These are phyloP conservation scores for Aschersonia sp. DNA, from an alignment of 2,329 filamentous ascomycete species.

Conservation along the genomic window DNA sequence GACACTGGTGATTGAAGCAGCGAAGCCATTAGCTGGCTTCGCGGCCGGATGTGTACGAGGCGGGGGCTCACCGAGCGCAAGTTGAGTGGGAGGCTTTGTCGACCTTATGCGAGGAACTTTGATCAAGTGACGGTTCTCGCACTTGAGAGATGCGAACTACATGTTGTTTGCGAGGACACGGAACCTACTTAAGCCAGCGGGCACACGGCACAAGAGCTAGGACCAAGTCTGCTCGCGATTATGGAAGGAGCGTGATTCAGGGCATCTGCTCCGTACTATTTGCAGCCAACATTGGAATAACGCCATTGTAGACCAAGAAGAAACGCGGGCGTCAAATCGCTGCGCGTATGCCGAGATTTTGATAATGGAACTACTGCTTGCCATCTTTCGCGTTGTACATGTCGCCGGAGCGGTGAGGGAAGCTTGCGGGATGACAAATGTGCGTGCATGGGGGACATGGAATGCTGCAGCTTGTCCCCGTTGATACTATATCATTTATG, in stretches of 20 bases:
- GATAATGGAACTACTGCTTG: neutral
- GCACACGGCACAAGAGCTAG: no score
- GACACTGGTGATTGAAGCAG: slow-evolving; percentile 40
- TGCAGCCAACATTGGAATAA: no score
- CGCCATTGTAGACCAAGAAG: no score
- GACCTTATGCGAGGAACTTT: neutral
- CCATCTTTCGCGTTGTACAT: neutral
- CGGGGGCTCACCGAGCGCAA: neutral
- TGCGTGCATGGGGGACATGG: neutral
- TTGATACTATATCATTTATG: neutral
- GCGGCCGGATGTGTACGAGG: neutral
- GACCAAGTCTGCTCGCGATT: no score
- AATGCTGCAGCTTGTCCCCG: neutral
- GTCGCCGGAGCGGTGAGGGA: neutral
- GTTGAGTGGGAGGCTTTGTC: neutral
- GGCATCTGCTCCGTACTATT: no score
- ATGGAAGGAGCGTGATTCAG: no score
- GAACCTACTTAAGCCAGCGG: no score
- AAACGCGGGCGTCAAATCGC: no score
- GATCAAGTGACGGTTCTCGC: no score
- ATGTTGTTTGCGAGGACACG: no score
- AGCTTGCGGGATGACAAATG: neutral
- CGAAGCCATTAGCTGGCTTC: neutral
- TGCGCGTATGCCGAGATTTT: neutral
- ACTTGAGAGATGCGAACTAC: no score